Base-by-base conservation (phyloP, 2,329 filamentous ascomycete genomes). In the Microsporum canis region DNA sequence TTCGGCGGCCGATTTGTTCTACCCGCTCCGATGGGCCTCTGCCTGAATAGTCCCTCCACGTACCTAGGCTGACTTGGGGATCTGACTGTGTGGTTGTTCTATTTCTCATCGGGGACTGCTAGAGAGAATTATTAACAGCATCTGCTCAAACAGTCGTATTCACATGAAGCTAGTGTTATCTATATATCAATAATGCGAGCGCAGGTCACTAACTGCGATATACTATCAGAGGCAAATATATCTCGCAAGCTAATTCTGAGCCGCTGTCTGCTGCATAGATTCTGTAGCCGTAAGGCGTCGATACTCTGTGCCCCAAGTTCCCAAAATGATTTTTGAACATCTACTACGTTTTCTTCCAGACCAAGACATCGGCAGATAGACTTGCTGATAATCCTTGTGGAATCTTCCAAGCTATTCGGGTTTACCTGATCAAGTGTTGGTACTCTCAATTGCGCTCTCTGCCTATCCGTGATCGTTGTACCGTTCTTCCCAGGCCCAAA, bases 281-380 rank as follows among this genome's bases (percentile, higher is more conserved):
- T n/a, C 17, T 59, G 58, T 6, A 59, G 43, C 47, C 27, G 43
- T n/a, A 59, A 3, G 2, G 58, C 58, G 29, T 59, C 39, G 10
- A 59, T 31, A 59, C 58, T 59, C 27, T 59, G 23, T 33, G 58
- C 58, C 12, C 58, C 58, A 14, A 33, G 36, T n/a, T 34, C 29
- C 58, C 58, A 59, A 17, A 59, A 59, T 51, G 38, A 51, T 29
- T 59, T 38, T 5, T 51, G 23, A n/a, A 43, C 23, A 53, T 10
- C 8, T 17, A 53, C 39, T 2, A n/a, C 39, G 5, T 43, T n/a
- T 6, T 43, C 5, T 3, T 43, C 39, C 10, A 43, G 7, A n/a
- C 39, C 39, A n/a, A 43, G 14, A 43, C 39, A 23, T 43, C 14
- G 39, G 39, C 39, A 23, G 5, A 43, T 43, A n/a, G 39, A 4